A percentile compares a stretch with the other conserved stretches of the same genome.
Conservation (phyloP, 306 rosid genomes). For the Dalbergia cochinchinensis region DNA sequence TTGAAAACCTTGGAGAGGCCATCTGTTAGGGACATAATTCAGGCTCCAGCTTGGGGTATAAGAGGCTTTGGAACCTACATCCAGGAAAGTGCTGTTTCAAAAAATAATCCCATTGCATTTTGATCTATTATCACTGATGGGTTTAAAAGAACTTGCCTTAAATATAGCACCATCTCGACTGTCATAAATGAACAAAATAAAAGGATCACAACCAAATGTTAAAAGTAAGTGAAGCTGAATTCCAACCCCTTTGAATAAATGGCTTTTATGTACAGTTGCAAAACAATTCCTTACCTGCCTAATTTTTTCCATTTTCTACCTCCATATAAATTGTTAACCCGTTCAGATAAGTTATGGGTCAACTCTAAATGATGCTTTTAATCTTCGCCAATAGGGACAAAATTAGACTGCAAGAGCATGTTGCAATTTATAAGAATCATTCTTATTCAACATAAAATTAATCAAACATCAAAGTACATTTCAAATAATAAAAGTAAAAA, state of each 20-base stretch:
- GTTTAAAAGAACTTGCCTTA: slow-evolving; percentile 67
- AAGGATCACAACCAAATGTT: slow-evolving; percentile 44
- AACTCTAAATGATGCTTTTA: slow-evolving; percentile 98
- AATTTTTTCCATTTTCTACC: slow-evolving; percentile 98
- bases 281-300: slow-evolving; percentile 78
- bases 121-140: slow-evolving; percentile 39
- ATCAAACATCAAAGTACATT: slow-evolving; percentile 41
- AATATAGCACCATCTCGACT: slow-evolving; percentile 88
- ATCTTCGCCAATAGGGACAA: slow-evolving; percentile 98
- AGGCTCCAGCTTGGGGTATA: slow-evolving; percentile 94
- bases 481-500: no score
- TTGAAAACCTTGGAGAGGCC: slow-evolving; percentile 86
- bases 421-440: slow-evolving; percentile 55
- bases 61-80: slow-evolving; percentile 96
- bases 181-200: slow-evolving; percentile 53
- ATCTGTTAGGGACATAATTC: slow-evolving; percentile 94
- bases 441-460: slow-evolving; percentile 41
- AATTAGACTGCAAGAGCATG: slow-evolving; percentile 81
- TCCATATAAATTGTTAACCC: slow-evolving; percentile 87
- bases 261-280: slow-evolving; percentile 33
- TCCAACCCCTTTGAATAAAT: slow-evolving; percentile 8
- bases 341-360: slow-evolving; percentile 91
- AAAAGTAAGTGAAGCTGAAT: slow-evolving; percentile 29
- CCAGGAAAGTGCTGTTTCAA: slow-evolving; percentile 41
- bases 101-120: slow-evolving; percentile 27